Conservation (phyloP, 2,329 filamentous ascomycete species). For the Trichothecium roseum region DNA sequence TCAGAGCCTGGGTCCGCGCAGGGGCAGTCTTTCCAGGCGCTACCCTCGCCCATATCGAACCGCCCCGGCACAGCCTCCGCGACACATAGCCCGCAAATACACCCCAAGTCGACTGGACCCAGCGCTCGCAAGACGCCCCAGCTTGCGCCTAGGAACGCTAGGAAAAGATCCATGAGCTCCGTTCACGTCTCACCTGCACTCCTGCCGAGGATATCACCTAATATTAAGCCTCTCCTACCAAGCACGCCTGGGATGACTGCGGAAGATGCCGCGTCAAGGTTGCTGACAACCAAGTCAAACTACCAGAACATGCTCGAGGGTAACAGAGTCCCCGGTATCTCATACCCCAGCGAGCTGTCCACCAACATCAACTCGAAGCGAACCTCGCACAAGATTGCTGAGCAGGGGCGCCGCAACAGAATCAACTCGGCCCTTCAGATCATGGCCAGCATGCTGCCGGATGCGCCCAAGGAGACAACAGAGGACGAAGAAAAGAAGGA, state of each 20-base stretch:
- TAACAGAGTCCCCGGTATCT: slow-evolving; percentile 78
- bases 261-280: slow-evolving; percentile 54
- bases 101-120: slow-evolving; percentile 35
- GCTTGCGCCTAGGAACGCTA: slow-evolving; percentile 44
- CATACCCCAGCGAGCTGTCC: slow-evolving; percentile 82
- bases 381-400: slow-evolving; percentile 94
- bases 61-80: slow-evolving; percentile 37
- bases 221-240: slow-evolving; percentile 82
- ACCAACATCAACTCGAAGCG: slow-evolving; percentile 93
- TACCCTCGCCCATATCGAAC: slow-evolving; percentile 38
- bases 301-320: slow-evolving; percentile 97
- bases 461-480: slow-evolving; percentile 28
- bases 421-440: slow-evolving; percentile 92
- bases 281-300: slow-evolving; percentile 90
- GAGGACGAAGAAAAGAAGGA: slow-evolving; percentile 39
- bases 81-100: slow-evolving; percentile 54
- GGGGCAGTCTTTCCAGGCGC: slow-evolving; percentile 36
- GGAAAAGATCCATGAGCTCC: slow-evolving; percentile 65
- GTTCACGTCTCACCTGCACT: slow-evolving; percentile 78
- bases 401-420: slow-evolving; percentile 87
- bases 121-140: slow-evolving; percentile 44
- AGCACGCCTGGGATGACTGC: slow-evolving; percentile 39
- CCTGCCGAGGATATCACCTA: slow-evolving; percentile 82
- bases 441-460: slow-evolving; percentile 79
- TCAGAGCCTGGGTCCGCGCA: slow-evolving; percentile 33